Evolutionary conservation across 1,139 yeast species (phyloP), one percentile per base, ranked within the genome.

Genomic region (Yamadazyma jaroonii): DNA sequence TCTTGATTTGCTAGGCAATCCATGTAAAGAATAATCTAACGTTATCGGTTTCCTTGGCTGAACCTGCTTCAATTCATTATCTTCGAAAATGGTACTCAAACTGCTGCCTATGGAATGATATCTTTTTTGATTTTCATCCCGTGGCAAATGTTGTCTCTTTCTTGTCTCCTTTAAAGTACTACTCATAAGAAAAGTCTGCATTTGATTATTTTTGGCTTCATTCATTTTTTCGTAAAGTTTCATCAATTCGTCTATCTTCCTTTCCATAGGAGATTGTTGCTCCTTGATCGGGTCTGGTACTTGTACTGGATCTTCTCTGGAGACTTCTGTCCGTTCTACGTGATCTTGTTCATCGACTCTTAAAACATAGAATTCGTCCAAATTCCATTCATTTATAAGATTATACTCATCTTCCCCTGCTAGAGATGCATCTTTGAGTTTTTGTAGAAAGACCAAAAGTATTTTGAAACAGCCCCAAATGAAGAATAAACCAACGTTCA

Each of bases 401-500:
- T 30, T 23, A 9, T 43, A 36, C 27, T 40, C 39, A 17, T 37
- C 26, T 9, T 29, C 28, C 6, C 29, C 36, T 11, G 26, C 33
- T 29, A 40, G 26, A 3, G 45, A 40, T 5, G n/a, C 7, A 8
- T 25, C 28, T 25, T 37, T 36, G 2, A 35, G 9, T 5, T 32
- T 10, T 20, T 44, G 43, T 6, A 43, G 25, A 1, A 41, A 25
- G 8, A 34, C 32, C 2, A 38, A 12, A n/a, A 48, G 21, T 3
- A 59, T 41, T 33, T 64, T 48, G 27, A 61, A 56, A 1, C 51
- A 24, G 30, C 62, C 55, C 67, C 67, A 64, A 11, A 56, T 41
- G 23, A 59, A 54, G 36, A 59, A 62, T 14, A 65, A 40, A 9
- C 52, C 45, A 29, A 65, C 56, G 42, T 62, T 64, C 33, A 64